These are phyloP conservation scores for Geotrichum fermentans DNA, from an alignment of 1,139 yeast species.

Conservation along the genomic window DNA sequence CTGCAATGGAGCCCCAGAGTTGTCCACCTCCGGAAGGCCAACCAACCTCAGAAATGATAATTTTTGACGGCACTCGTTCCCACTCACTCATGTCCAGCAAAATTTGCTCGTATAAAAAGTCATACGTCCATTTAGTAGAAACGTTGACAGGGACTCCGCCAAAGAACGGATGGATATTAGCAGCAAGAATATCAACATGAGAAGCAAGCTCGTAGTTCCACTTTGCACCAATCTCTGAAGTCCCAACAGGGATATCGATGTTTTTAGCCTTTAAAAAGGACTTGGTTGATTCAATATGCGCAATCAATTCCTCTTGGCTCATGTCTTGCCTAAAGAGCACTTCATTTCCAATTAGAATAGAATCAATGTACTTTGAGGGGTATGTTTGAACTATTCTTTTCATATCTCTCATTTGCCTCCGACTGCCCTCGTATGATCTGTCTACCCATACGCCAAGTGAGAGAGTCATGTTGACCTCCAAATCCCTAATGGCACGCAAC, in stretches of 20 bases:
- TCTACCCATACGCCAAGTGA: constrained; percentile 67
- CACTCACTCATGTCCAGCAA: constrained; percentile 26
- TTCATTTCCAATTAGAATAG: constrained; percentile 60
- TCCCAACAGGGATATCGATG: constrained; percentile 48
- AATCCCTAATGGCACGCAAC: constrained; percentile 49
- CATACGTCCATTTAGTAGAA: constrained; percentile 53
- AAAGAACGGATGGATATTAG: constrained; percentile 66
- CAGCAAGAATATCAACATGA: constrained; percentile 57
- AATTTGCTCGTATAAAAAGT: constrained; percentile 47
- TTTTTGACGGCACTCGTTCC: constrained; percentile 28
- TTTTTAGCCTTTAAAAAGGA: constrained; percentile 36
- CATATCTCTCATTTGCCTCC: constrained; percentile 42
- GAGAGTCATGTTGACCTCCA: constrained; percentile 52
- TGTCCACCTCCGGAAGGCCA: constrained; percentile 67
- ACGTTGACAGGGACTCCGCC: constrained; percentile 51
- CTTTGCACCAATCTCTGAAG: constrained; percentile 52
- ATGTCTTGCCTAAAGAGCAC: constrained; percentile 55
- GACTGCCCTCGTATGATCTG: constrained; percentile 42
- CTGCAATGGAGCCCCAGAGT: constrained; percentile 47
- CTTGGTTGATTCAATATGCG: constrained; percentile 45
- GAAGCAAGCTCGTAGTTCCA: constrained; percentile 33
- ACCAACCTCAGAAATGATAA: constrained; percentile 62
- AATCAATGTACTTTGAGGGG: constrained; percentile 48
- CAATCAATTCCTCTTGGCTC: constrained; percentile 39
- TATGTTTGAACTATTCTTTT: constrained; percentile 40